phyloP scores from a whole-genome alignment of 179 eudicot species.

The Beta macrorhiza region DNA sequence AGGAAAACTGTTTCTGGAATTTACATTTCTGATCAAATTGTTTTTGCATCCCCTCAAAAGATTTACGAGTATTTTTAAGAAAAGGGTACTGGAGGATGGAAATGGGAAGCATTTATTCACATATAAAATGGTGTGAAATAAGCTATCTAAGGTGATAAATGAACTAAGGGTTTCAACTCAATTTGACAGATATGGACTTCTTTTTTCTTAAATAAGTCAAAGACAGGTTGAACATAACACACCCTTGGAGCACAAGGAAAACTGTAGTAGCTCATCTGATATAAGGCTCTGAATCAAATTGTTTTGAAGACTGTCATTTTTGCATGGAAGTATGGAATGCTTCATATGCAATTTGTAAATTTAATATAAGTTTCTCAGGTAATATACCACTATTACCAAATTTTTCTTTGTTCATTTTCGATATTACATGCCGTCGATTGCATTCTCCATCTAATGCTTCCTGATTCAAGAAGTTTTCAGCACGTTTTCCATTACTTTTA shows the following conservation, averaged over 20 bases:
- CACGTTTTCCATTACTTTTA: not conserved
- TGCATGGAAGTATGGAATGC: not conserved
- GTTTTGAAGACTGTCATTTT: not conserved
- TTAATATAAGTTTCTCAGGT: not conserved
- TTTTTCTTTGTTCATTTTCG: not conserved
- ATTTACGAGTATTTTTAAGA: not conserved
- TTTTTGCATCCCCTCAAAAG: not conserved
- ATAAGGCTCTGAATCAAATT: not conserved
- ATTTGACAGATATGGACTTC: no score
- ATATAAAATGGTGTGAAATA: no score
- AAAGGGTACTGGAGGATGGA: not conserved
- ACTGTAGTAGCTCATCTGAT: not conserved
- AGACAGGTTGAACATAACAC: no score
- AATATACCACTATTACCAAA: not conserved
- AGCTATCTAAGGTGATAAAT: no score
- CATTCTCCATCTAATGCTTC: not conserved
- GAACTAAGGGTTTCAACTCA: no score
- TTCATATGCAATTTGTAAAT: not conserved
- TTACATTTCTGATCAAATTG: not conserved
- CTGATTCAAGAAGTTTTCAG: not conserved
- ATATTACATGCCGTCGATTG: not conserved
- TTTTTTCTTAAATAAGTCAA: no score
- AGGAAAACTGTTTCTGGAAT: not conserved
- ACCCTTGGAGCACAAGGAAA: not conserved
- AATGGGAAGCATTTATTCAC: no score